Evolutionary conservation across 768 basidiomycete species (phyloP).

Genomic region (Rubroboletus satanas): DNA sequence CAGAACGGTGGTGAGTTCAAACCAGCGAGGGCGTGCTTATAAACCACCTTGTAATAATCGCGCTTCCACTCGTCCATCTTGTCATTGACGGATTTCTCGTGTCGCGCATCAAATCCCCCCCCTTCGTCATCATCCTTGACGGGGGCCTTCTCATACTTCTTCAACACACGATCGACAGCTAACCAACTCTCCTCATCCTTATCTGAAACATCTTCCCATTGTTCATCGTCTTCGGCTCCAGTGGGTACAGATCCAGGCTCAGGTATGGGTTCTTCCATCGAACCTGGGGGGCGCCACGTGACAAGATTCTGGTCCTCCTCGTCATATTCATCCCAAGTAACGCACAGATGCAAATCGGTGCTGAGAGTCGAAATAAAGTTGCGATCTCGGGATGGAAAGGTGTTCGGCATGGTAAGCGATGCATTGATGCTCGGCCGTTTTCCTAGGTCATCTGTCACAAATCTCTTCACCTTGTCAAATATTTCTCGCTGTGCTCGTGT

Average conservation of each 20-base stretch:
- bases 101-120: conserved; percentile 72
- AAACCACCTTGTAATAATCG: conserved; percentile 84
- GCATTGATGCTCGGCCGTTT: conserved; percentile 28
- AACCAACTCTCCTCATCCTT: conserved; percentile 62
- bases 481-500: conserved; percentile 72
- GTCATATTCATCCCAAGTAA: conserved; percentile 94
- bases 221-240: conserved; percentile 49
- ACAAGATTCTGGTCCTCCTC: conserved; percentile 76
- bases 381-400: conserved; percentile 75
- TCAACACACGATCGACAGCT: conserved; percentile 79
- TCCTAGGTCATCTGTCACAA: conserved; percentile 52
- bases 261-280: conserved; percentile 32
- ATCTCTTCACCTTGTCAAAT: conserved; percentile 73
- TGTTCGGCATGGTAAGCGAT: conserved; percentile 68
- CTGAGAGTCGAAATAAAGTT: conserved; percentile 75
- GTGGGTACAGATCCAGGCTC: conserved; percentile 34
- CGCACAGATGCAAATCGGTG: conserved; percentile 67
- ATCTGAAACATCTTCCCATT: conserved; percentile 47
- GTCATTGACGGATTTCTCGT: conserved; percentile 67
- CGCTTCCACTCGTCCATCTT: conserved; percentile 95
- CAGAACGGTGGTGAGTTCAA: conserved; percentile 11
- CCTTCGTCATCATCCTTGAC: conserved; percentile 67
- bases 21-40: conserved; percentile 8
- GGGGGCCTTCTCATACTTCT: conserved; percentile 85
- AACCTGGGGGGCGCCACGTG: conserved; percentile 58